phyloP scores from a whole-genome alignment of 129 eudicot species.

The Lactuca sativa region DNA sequence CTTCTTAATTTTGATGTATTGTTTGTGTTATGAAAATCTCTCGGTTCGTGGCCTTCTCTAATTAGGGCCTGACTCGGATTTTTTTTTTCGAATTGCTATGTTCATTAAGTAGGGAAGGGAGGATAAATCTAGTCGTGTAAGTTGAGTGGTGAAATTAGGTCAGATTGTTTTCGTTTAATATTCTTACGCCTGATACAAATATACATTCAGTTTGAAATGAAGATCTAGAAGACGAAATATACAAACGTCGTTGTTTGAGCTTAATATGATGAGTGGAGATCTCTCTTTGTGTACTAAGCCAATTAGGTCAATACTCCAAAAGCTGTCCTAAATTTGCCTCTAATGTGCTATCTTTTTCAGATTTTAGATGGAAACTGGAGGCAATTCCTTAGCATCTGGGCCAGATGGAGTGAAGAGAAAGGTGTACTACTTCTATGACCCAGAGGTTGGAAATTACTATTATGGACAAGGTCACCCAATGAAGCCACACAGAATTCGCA shows the following conservation, averaged over 20 bases:
- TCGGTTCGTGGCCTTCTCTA: not conserved
- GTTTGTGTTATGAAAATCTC: not conserved
- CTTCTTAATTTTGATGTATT: not conserved
- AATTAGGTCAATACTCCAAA: not conserved
- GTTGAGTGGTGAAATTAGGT: conserved; percentile 10
- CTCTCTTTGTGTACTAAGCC: not conserved
- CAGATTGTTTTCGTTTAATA: not conserved
- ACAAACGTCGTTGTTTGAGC: conserved; percentile 6
- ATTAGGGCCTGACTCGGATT: conserved; percentile 8
- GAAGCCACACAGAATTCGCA: conserved; percentile 97
- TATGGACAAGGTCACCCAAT: conserved; percentile 96
- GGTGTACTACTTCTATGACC: conserved; percentile 83
- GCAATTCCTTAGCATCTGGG: conserved; percentile 79
- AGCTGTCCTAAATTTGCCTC: not conserved
- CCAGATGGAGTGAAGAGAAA: conserved; percentile 82
- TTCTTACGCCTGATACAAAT: not conserved
- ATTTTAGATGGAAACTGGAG: conserved; percentile 61
- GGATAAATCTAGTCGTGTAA: not conserved
- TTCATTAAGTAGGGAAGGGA: conserved; percentile 4
- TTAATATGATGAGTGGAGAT: not conserved
- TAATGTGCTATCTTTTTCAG: conserved; percentile 1
- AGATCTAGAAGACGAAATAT: conserved; percentile 1
- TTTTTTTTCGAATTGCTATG: conserved; percentile 3
- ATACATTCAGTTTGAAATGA: not conserved
- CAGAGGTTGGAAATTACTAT: conserved; percentile 83